Base-by-base conservation (phyloP, 1,284 basidiomycete species). In the Tilletiopsis washingtonensis region DNA sequence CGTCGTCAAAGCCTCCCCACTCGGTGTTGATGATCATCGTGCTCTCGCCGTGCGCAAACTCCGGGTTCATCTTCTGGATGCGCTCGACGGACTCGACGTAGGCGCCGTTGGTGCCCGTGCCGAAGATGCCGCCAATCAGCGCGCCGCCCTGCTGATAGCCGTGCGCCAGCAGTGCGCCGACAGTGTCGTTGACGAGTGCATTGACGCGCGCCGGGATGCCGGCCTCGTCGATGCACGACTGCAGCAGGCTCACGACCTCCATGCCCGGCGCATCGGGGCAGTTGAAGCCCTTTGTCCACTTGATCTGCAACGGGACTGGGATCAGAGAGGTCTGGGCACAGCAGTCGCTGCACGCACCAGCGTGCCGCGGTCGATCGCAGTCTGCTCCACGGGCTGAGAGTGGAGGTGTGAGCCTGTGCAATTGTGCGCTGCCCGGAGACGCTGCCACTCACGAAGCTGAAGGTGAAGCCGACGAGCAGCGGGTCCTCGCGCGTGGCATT, bases 61-160 rank as follows among this genome's bases (percentile, higher is more conserved):
- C 17, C 3, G 57, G 41, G 27, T 58, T 44, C 39, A 62, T 72
- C 75, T 97, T 97, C 42, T 79, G 83, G 69, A 97, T 84, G 51
- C 88, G 90, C 47, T 81, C 75, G 4, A 91, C 79, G 62, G 86
- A 80, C 74, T 97, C 93, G 40, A 98, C 81, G 75, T 91, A 97
- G 9, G 93, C 94, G 40, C 93, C 93, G 73, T 98, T 98, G 5
- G 94, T 98, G 9, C 93, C 94, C 0, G 94, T 98, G 23, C 93
- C 93, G 69, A 97, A 97, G 69, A 97, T 98, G 57, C 84, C 59
- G 57, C 88, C 93, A 29, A 91, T 81, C 21, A 91, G 78, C 6
- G 57, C 54, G 57, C 88, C 91, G 12, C 86, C 86, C 19, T 83
- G 81, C 43, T 86, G 86, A 72, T 98, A 98, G 23, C 90, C 88